These are phyloP conservation scores for Kodamaea kaohsiungensis DNA, from an alignment of 805 yeast genomes.

Conservation along the genomic window DNA sequence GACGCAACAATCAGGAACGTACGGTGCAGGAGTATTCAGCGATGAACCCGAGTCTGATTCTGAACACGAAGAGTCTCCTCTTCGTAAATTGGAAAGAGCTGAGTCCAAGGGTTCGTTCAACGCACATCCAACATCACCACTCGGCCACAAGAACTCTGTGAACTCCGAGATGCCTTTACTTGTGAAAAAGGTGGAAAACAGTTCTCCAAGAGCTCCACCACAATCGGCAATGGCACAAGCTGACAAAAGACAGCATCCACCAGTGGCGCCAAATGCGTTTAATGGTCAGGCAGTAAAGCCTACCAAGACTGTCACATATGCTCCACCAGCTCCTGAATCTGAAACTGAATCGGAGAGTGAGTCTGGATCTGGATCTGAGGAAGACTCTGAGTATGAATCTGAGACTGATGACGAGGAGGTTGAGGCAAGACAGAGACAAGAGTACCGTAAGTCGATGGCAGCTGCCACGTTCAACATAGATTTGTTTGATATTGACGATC, in stretches of 20 bases:
- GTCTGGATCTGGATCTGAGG: conserved; percentile 20
- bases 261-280: background rate
- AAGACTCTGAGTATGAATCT: conserved; percentile 22
- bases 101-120: conserved; percentile 1
- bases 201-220: background rate
- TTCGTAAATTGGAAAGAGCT: conserved; percentile 8
- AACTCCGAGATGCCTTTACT: background rate
- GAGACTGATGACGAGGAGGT: conserved; percentile 22
- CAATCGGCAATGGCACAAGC: background rate
- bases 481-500: conserved; percentile 78
- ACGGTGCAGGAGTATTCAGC: background rate
- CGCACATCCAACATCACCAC: conserved; percentile 7
- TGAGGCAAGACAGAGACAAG: conserved; percentile 44
- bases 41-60: background rate
- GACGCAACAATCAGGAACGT: background rate
- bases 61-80: conserved; percentile 9
- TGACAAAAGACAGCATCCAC: background rate
- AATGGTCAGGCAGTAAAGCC: background rate
- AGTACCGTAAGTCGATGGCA: conserved; percentile 47
- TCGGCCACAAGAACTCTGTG: conserved; percentile 1
- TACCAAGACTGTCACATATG: conserved; percentile 8
- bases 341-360: conserved; percentile 16
- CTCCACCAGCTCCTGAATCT: conserved; percentile 5
- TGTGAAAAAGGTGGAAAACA: background rate
- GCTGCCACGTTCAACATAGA: conserved; percentile 67